Conservation (phyloP, 768 basidiomycete species). For the Auriscalpium vulgare region DNA sequence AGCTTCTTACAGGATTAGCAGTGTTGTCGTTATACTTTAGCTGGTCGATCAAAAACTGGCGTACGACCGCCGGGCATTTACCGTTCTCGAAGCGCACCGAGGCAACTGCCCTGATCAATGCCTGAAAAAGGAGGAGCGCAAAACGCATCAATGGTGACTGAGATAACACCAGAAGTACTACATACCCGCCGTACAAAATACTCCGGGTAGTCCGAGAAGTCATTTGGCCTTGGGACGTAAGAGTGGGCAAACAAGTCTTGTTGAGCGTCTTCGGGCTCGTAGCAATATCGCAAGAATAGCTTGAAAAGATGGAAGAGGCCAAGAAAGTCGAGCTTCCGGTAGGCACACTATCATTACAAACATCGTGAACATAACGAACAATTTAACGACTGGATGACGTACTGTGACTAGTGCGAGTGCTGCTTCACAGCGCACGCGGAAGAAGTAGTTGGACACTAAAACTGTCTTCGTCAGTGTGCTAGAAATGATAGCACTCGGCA, state of each 20-base stretch:
- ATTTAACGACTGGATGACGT: conserved; percentile 24
- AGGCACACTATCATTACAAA: conserved; percentile 58
- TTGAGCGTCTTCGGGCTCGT: conserved; percentile 74
- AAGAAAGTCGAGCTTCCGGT: conserved; percentile 73
- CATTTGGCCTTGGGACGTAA: conserved; percentile 92
- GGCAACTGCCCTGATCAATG: conserved; percentile 74
- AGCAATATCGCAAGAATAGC: conserved; percentile 84
- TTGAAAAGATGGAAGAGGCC: conserved; percentile 96
- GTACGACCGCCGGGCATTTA: conserved; percentile 78
- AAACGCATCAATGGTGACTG: neutral
- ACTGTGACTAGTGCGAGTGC: conserved; percentile 78
- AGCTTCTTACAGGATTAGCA: conserved; percentile 62
- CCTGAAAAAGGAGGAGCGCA: conserved; percentile 32
- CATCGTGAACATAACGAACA: conserved; percentile 9
- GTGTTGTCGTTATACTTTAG: conserved; percentile 96
- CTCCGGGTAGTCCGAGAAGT: conserved; percentile 85
- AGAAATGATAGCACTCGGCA: conserved; percentile 78
- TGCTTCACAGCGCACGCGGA: conserved; percentile 92
- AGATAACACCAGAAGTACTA: conserved; percentile 2
- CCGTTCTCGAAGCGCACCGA: conserved; percentile 82
- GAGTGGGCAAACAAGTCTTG: conserved; percentile 82
- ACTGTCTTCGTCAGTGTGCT: conserved; percentile 91
- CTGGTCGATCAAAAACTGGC: conserved; percentile 85
- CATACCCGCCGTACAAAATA: conserved; percentile 92
- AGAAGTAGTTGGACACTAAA: conserved; percentile 92